phyloP scores from a whole-genome alignment of 2,329 filamentous ascomycete genomes.

The Phaeosphaeria sp. region DNA sequence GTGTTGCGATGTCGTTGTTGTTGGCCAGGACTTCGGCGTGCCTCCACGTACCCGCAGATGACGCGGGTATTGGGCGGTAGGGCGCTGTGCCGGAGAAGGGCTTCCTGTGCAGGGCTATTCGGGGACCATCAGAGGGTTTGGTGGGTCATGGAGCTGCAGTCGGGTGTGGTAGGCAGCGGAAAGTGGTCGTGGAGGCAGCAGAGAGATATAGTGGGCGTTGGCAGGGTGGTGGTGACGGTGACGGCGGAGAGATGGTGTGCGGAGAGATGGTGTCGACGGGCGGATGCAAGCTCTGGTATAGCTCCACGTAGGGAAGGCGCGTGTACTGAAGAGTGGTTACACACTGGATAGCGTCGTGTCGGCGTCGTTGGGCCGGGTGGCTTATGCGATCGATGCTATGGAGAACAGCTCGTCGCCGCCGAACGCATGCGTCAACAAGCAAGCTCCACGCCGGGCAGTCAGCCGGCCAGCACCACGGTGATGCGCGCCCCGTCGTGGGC shows the following conservation, averaged over 20 bases:
- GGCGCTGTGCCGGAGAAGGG: constrained; percentile 27
- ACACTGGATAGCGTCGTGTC: background rate
- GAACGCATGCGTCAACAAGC: constrained; percentile 25
- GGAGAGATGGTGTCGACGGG: constrained; percentile 18
- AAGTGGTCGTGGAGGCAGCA: constrained; percentile 5
- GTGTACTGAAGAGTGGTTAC: background rate
- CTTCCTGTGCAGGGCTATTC: constrained; percentile 15
- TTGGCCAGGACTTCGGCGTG: constrained; percentile 71
- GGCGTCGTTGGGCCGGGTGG: constrained; percentile 3
- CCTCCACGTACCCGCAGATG: constrained; percentile 39
- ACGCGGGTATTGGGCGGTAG: constrained; percentile 33
- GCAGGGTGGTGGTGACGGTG: constrained; percentile 20
- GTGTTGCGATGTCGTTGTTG: constrained; percentile 60
- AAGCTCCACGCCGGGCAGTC: constrained; percentile 22
- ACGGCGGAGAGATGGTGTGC: constrained; percentile 29
- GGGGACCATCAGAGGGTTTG: constrained; percentile 22
- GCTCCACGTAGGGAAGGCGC: constrained; percentile 2
- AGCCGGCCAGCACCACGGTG: constrained; percentile 5
- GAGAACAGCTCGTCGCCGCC: background rate
- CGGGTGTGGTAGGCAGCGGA: constrained; percentile 1
- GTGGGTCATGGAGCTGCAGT: constrained; percentile 8
- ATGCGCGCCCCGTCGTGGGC: background rate
- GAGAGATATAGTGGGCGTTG: constrained; percentile 5
- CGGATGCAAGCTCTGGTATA: constrained; percentile 4
- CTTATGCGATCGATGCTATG: too few species aligned